phyloP scores from a whole-genome alignment of 2,329 filamentous ascomycete species.

The Aspergillus pseudotamarii region DNA sequence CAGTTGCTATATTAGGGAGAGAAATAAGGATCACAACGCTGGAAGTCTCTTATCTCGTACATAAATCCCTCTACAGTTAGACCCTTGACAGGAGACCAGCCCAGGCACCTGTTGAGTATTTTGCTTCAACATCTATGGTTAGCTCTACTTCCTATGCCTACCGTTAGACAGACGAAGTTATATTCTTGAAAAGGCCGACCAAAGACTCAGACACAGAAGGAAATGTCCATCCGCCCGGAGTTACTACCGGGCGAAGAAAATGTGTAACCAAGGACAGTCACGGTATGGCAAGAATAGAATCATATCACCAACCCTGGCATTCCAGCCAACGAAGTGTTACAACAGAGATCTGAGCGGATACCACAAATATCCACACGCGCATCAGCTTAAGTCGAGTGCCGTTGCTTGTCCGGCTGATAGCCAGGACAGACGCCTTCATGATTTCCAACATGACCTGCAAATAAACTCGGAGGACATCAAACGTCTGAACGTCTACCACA shows the following conservation, averaged over 20 bases:
- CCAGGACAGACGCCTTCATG: background rate
- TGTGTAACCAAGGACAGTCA: background rate
- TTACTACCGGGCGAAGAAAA: background rate
- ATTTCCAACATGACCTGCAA: background rate
- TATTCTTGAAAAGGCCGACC: background rate
- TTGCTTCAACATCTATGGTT: background rate
- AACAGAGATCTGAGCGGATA: background rate
- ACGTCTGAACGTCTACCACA: background rate
- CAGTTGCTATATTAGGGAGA: background rate
- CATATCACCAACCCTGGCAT: background rate
- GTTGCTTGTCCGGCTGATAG: background rate
- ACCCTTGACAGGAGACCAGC: background rate
- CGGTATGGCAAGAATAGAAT: background rate
- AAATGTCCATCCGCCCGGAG: no score
- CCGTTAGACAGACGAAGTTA: background rate
- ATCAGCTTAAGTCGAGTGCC: background rate
- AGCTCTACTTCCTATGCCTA: background rate
- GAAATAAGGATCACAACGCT: background rate
- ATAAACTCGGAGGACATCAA: no score
- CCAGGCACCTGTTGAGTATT: background rate
- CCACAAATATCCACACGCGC: background rate
- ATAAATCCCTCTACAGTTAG: background rate
- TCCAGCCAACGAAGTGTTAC: background rate
- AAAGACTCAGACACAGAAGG: background rate
- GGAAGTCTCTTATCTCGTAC: background rate